A percentile compares a stretch with the other conserved stretches of the same genome.
Conservation (phyloP, 1,284 basidiomycete genomes). For the Malassezia furfur region DNA sequence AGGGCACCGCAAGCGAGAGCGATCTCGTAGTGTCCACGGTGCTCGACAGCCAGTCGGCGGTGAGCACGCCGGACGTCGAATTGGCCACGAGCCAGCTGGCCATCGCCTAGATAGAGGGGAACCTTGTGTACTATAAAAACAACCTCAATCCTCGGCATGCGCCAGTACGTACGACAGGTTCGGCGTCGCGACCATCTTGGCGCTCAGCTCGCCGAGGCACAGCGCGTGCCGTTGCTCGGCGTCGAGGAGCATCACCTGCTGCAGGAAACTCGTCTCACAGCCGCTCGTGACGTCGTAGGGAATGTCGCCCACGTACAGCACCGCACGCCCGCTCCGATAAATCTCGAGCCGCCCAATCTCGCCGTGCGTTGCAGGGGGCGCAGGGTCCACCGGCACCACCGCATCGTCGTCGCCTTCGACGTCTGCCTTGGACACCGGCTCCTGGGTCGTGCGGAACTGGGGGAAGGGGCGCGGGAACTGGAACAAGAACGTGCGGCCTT, state of each 20-base stretch:
- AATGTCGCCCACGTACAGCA: conserved; percentile 34
- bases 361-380: conserved; percentile 21
- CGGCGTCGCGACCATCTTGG: conserved; percentile 74
- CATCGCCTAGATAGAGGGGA: background rate
- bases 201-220: conserved; percentile 73
- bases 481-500: conserved; percentile 72
- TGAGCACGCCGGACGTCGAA: conserved; percentile 1
- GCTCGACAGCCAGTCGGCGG: conserved; percentile 10
- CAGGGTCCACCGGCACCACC: conserved; percentile 17
- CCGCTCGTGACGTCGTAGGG: conserved; percentile 63
- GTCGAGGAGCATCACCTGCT: conserved; percentile 73
- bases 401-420: background rate
- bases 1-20: conserved; percentile 12
- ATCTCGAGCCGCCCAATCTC: conserved; percentile 38
- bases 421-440: background rate
- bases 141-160: conserved; percentile 44
- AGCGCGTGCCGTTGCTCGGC: conserved; percentile 56
- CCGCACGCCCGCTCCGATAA: conserved; percentile 36
- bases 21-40: conserved; percentile 7
- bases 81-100: background rate
- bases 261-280: conserved; percentile 76
- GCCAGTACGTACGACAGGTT: conserved; percentile 67
- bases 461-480: conserved; percentile 88
- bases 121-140: conserved; percentile 1
- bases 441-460: conserved; percentile 52